Percentiles rank a stretch among this genome's conserved stretches.
These are phyloP conservation scores for Candida odintsovae DNA, from an alignment of 805 yeast species.

Conservation along the genomic window DNA sequence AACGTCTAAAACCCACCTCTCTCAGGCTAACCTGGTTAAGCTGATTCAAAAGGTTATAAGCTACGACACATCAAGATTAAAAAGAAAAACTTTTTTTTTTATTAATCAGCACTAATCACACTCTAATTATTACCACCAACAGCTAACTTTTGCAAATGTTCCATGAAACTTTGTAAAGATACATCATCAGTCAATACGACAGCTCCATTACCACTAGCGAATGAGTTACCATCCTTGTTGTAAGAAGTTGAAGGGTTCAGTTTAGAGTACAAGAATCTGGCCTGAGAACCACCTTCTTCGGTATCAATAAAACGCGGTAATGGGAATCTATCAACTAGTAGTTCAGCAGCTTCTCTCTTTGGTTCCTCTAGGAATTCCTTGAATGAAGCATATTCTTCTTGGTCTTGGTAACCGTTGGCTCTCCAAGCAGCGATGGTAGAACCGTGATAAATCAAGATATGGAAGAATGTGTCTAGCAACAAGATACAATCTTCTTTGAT, in stretches of 20 bases:
- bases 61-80: background rate
- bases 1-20: too few species aligned
- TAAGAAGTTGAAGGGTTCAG: slow-evolving; percentile 90
- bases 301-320: slow-evolving; percentile 95
- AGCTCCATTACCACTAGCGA: slow-evolving; percentile 48
- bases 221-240: slow-evolving; percentile 41
- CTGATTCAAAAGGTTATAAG: too few species aligned
- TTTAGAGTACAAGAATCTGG: slow-evolving; percentile 91
- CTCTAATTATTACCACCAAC: slow-evolving; percentile 34
- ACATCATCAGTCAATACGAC: slow-evolving; percentile 97
- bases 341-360: slow-evolving; percentile 84
- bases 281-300: slow-evolving; percentile 98
- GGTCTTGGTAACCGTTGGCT: slow-evolving; percentile 89
- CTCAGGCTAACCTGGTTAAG: too few species aligned
- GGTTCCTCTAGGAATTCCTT: slow-evolving; percentile 84
- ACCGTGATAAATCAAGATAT: slow-evolving; percentile 92
- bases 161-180: slow-evolving; percentile 89
- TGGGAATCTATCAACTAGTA: slow-evolving; percentile 92
- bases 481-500: slow-evolving; percentile 83
- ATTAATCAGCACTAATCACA: background rate
- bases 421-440: slow-evolving; percentile 95
- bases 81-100: background rate
- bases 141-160: slow-evolving; percentile 86
- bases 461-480: slow-evolving; percentile 93
- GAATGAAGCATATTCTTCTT: slow-evolving; percentile 84